Evolutionary conservation across 176 grass and related monocot genomes (phyloP), one percentile per base, ranked within the genome.

Genomic region (Tillandsia fasciculata): DNA sequence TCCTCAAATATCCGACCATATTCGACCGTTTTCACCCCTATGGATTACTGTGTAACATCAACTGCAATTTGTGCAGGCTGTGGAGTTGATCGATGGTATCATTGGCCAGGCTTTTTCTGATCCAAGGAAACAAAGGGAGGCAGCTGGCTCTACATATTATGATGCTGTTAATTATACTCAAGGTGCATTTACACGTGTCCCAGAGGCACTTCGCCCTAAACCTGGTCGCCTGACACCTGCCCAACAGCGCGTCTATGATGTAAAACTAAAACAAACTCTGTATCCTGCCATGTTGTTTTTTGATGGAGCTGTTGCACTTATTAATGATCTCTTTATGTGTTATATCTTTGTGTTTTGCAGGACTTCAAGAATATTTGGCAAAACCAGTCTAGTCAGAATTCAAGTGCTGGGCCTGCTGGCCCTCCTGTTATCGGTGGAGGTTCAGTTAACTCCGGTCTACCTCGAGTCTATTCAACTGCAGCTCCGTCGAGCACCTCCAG

Each of bases 321-420:
- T 61, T 22, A 63, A 1, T 8, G 72, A 27, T 22, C 49, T 69
- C 65, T 48, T 26, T 66, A 50, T 26, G 78, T 78, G 42, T 83
- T 67, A 48, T 49, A 78, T 61, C 63, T 27, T 47, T 63, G 53
- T 84, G 63, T 9, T 72, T 70, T 81, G 63, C 76, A 97, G 93
- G 93, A 97, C 74, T 97, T 97, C 70, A 82, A 88, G 15, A 83
- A 83, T 83, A 76, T 92, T 51, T 97, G 93, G 93, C 88, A 97
- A 53, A 81, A 84, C 57, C 88, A 96, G 53, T 68, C 72, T 74
- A 78, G 73, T 78, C 85, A 91, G 76, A 97, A 85, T 87, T 76
- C 84, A 76, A 81, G 70, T 64, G 70, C 81, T 78, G 76, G 64
- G 9, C 49, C 83, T 74, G 8, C 85, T 84, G 67, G 71, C 64